Evolutionary conservation across 371 early-diverging fungal species (phyloP).

Genomic region (Mortierella sp.): DNA sequence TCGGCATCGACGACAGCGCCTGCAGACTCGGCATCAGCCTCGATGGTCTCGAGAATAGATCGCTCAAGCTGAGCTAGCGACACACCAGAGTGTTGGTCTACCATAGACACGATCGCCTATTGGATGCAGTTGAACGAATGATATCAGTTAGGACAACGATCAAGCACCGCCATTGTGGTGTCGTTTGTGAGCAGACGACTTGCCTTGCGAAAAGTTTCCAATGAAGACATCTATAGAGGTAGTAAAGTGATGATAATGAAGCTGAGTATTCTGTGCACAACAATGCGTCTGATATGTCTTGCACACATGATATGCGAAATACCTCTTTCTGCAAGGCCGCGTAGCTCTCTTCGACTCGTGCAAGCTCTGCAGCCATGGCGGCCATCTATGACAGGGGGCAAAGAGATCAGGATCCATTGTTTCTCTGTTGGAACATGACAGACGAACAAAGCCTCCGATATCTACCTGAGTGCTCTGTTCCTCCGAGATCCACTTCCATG

Average conservation of each 20-base stretch:
- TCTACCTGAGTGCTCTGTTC: conserved; percentile 44
- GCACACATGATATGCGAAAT: too few species aligned
- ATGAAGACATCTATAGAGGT: conserved; percentile 36
- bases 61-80: conserved; percentile 35
- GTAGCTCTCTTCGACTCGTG: conserved; percentile 33
- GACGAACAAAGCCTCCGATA: background rate
- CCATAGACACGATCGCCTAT: conserved; percentile 53
- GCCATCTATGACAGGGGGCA: conserved; percentile 21
- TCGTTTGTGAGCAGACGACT: background rate
- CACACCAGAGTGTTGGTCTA: conserved; percentile 50
- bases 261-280: too few species aligned
- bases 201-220: conserved; percentile 50
- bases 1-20: conserved; percentile 36
- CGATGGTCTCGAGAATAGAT: conserved; percentile 49
- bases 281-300: too few species aligned
- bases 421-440: too few species aligned
- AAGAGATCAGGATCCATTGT: background rate
- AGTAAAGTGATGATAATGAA: background rate
- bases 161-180: too few species aligned
- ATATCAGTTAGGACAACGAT: too few species aligned
- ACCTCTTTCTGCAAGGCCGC: conserved; percentile 47
- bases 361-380: conserved; percentile 36
- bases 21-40: conserved; percentile 40
- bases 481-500: conserved; percentile 51
- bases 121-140: background rate